A percentile compares a stretch with the other conserved stretches of the same genome.
Evolutionary conservation across 768 basidiomycete species (phyloP).

Genomic region (Rossbeevera mucosa): DNA sequence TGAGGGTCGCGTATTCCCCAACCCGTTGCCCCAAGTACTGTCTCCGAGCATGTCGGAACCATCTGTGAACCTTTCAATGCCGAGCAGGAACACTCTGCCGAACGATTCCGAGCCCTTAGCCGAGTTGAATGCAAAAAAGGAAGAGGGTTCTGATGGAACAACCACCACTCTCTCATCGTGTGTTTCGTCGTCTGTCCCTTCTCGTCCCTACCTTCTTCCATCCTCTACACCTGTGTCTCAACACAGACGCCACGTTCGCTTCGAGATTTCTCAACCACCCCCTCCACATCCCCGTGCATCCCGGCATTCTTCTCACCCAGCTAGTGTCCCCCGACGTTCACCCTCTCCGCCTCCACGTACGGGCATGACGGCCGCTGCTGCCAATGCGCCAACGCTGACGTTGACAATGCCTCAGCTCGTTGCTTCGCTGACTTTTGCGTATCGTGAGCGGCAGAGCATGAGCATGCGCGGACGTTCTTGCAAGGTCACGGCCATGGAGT

Average conservation of each 20-base stretch:
- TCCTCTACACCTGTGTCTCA: neutral
- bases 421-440: slow-evolving; percentile 25
- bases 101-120: slow-evolving; percentile 1
- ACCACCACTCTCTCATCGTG: neutral
- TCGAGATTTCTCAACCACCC: slow-evolving; percentile 9
- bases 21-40: slow-evolving; percentile 20
- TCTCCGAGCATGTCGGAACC: slow-evolving; percentile 22
- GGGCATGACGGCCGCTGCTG: slow-evolving; percentile 3
- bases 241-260: slow-evolving; percentile 23
- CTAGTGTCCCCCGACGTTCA: slow-evolving; percentile 19
- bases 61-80: slow-evolving; percentile 14
- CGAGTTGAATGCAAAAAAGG: neutral
- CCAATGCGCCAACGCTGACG: slow-evolving; percentile 10
- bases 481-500: neutral
- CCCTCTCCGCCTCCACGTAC: slow-evolving; percentile 21
- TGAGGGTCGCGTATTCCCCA: slow-evolving; percentile 19
- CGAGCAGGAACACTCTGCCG: slow-evolving; percentile 6
- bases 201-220: slow-evolving; percentile 1
- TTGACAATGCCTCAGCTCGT: slow-evolving; percentile 32
- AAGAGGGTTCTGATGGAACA: neutral
- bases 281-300: neutral
- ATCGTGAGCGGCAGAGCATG: slow-evolving; percentile 20
- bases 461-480: slow-evolving; percentile 17
- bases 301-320: slow-evolving; percentile 1
- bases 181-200: slow-evolving; percentile 3